Conservation (phyloP, 371 early-diverging fungal genomes). For the Homolaphlyctis polyrhiza region DNA sequence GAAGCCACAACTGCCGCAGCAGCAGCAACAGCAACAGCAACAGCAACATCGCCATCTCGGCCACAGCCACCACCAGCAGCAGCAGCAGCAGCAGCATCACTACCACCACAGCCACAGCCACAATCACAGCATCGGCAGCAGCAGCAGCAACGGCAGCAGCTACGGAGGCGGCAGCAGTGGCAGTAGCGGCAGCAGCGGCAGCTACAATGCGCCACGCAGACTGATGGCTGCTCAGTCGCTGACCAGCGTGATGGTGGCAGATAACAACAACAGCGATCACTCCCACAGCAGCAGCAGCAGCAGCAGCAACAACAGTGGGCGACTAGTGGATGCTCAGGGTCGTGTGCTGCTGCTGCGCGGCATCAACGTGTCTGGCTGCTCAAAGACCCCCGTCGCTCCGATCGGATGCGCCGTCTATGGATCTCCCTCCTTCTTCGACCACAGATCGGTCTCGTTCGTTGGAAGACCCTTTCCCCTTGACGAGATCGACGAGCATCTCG, state of each 20-base stretch:
- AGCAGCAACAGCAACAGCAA: no score
- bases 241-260: background rate
- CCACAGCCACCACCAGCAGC: background rate
- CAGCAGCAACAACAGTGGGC: no score
- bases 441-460: constrained; percentile 36
- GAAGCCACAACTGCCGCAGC: no score
- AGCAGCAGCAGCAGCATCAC: background rate
- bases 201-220: background rate
- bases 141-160: constrained; percentile 1
- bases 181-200: background rate
- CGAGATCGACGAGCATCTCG: constrained; percentile 76
- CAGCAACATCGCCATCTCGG: background rate
- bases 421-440: constrained; percentile 23
- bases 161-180: background rate
- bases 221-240: background rate
- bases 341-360: constrained; percentile 25
- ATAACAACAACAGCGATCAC: no score
- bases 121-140: background rate
- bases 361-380: constrained; percentile 42
- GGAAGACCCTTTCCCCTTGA: constrained; percentile 73
- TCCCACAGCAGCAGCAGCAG: no score
- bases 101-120: background rate
- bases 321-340: constrained; percentile 1
- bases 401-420: constrained; percentile 10
- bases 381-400: constrained; percentile 39